Percentiles rank a stretch among this genome's conserved stretches.
Conservation (phyloP, 306 rosid species). For the Trifolium fragiferum region DNA sequence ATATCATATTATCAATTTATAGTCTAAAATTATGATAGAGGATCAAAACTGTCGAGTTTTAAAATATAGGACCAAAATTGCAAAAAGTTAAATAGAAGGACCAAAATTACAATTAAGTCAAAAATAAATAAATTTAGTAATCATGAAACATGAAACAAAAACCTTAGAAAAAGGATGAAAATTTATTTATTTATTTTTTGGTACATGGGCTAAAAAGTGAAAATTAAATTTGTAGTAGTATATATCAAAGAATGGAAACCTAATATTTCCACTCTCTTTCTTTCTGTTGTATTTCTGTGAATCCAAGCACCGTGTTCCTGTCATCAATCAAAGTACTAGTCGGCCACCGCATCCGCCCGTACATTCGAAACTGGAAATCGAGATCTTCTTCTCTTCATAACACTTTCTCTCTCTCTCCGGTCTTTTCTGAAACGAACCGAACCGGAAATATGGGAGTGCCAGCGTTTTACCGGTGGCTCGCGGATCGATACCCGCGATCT, state of each 20-base stretch:
- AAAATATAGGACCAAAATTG: too few species aligned
- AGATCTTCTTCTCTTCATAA: conserved; percentile 43
- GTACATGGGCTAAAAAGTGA: too few species aligned
- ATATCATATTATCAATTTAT: too few species aligned
- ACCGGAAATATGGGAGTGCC: conserved; percentile 87
- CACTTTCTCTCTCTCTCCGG: background rate
- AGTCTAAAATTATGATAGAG: too few species aligned
- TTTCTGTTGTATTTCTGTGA: background rate
- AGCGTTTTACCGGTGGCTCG: conserved; percentile 97
- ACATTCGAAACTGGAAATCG: conserved; percentile 42
- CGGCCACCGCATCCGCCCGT: conserved; percentile 45
- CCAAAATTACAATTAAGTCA: too few species aligned
- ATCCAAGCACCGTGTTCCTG: background rate
- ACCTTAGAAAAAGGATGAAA: too few species aligned
- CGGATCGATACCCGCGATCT: conserved; percentile 89
- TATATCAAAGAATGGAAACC: background rate
- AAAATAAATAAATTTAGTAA: too few species aligned
- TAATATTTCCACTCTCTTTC: background rate
- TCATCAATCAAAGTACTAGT: conserved; percentile 6
- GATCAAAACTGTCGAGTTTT: too few species aligned
- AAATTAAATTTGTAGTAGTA: too few species aligned
- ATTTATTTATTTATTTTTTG: too few species aligned
- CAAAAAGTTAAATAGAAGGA: too few species aligned
- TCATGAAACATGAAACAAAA: too few species aligned
- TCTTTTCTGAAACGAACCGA: conserved; percentile 47